Evolutionary conservation across 306 rosid species (phyloP).

Genomic region (Echinosophora koreensis): DNA sequence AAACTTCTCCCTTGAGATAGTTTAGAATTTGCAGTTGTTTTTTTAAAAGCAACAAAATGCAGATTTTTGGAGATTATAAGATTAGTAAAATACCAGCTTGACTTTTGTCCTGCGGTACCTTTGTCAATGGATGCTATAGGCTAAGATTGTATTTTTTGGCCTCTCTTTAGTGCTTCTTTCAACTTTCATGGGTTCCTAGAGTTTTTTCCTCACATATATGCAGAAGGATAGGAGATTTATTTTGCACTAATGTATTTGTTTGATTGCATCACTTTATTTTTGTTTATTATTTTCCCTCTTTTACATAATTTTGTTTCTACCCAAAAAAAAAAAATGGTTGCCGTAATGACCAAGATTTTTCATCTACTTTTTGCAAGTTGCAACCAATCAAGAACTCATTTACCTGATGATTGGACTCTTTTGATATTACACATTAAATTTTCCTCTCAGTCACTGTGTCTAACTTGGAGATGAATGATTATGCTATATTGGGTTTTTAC

Average conservation of each 20-base stretch:
- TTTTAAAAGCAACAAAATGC: background rate
- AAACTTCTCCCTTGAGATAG: constrained; percentile 4
- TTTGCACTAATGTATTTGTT: constrained; percentile 28
- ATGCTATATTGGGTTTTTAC: constrained; percentile 18
- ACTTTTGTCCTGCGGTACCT: background rate
- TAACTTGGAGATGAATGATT: constrained; percentile 26
- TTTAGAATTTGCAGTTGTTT: background rate
- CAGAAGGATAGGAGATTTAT: constrained; percentile 19
- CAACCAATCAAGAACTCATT: background rate
- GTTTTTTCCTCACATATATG: constrained; percentile 33
- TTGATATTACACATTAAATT: background rate
- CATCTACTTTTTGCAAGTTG: constrained; percentile 4
- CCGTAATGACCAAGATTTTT: background rate
- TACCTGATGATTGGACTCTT: constrained; percentile 31
- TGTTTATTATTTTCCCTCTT: background rate
- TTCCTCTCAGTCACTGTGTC: constrained; percentile 15
- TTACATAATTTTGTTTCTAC: constrained; percentile 10
- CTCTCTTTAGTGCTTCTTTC: constrained; percentile 18
- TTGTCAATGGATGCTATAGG: background rate
- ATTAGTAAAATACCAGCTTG: constrained; percentile 9
- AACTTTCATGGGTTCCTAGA: constrained; percentile 30
- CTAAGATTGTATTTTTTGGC: constrained; percentile 8
- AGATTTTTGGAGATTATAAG: background rate
- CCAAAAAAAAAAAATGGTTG: background rate
- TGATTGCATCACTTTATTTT: background rate